Evolutionary conservation across 2,329 filamentous ascomycete species (phyloP).

Genomic region (Aureobasidium lini): DNA sequence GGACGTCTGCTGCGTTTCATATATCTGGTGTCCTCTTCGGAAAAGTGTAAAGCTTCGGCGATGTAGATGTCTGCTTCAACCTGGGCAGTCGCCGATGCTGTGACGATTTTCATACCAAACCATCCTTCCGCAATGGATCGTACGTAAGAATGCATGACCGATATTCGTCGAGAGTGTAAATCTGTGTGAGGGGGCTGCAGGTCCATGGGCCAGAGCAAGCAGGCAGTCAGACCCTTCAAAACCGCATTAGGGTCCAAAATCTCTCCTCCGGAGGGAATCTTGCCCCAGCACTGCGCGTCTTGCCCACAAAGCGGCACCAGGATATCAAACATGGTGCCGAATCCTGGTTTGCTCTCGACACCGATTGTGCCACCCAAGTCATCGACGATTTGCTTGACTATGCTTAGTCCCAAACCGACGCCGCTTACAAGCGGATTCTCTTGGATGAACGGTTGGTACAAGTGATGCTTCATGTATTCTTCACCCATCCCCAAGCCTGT

Average conservation of each 20-base stretch:
- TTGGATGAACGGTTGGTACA: conserved; percentile 28
- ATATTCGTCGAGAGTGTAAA: neutral
- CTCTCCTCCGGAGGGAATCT: neutral
- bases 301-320: neutral
- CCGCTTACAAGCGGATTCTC: conserved; percentile 26
- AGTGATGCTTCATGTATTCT: conserved; percentile 22
- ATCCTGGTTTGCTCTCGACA: neutral
- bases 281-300: neutral
- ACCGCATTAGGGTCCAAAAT: neutral
- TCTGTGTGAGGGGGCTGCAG: neutral
- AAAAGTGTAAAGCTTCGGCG: neutral
- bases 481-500: conserved; percentile 29
- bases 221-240: neutral
- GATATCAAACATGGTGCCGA: neutral
- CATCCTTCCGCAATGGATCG: neutral
- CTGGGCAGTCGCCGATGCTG: neutral
- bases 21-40: neutral
- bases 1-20: neutral
- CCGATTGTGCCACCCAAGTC: conserved; percentile 20
- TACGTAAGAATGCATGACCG: neutral
- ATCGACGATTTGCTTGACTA: conserved; percentile 25
- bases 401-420: conserved; percentile 28
- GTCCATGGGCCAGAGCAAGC: neutral
- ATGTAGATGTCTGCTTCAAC: neutral
- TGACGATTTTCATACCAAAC: neutral